Evolutionary conservation across 768 basidiomycete genomes (phyloP), one percentile per base, ranked within the genome.

Genomic region (Infundibulicybe gibba): DNA sequence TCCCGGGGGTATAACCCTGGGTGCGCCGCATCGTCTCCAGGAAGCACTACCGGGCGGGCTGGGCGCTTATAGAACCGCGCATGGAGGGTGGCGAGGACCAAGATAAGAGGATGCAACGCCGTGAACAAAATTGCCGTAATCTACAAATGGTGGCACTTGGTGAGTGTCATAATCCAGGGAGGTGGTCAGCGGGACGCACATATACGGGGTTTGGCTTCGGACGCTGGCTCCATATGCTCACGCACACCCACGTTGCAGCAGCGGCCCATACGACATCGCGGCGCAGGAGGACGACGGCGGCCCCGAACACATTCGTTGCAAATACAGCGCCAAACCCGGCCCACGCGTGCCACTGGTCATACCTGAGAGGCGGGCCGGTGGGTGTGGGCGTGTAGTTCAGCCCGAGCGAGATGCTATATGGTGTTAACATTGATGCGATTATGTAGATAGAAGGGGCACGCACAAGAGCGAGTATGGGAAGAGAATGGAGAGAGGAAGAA

Each of bases 241-340:
- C 69, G 49, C 80, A 80, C 16, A 87, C 74, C 88, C 88, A 91
- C 0, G 80, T 82, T 0, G 86, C 82, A 0, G 84, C 84, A 12
- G 83, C 70, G 32, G 82, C 80, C 85, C 86, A 90, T 0, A 90
- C 83, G 41, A 90, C 64, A 54, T 91, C 90, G 2, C 76, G 68
- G 1, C 81, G 69, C 1, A 77, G n/a, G 2, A 75, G 55, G 32
- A 89, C 61, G 25, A 87, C 74, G 32, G 81, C 31, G 0, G 87
- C 55, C 2, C 78, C 78, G 49, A 80, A 47, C 37, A 80, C 32
- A 59, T 94, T 91, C 3, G 83, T 79, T 6, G 72, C 72, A 8
- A 85, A 66, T 20, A 92, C 67, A 16, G 85, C 79, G 2, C 76
- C 81, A 39, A 94, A 83, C 0, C 86, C 92, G 0, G 83, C 71